phyloP scores from a whole-genome alignment of 495 filamentous ascomycete genomes.

The Mycothermus thermophilus region DNA sequence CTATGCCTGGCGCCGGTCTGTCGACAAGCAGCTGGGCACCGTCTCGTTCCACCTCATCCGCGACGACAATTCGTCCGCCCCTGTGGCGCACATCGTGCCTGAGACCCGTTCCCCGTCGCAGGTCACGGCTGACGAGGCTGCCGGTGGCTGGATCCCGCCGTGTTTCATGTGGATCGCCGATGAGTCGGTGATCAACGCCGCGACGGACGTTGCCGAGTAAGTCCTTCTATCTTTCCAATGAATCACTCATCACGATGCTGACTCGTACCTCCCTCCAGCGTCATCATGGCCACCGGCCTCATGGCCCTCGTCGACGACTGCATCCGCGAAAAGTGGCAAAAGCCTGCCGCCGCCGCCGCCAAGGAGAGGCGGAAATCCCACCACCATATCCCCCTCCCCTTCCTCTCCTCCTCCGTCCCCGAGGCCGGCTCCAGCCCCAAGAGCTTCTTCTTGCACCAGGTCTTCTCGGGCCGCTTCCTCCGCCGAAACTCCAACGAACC shows the following conservation, averaged over 20 bases:
- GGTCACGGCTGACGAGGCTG: slow-evolving; percentile 54
- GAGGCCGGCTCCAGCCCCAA: too few species aligned
- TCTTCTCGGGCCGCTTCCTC: too few species aligned
- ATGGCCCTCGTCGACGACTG: slow-evolving; percentile 86
- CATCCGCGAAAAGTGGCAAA: slow-evolving; percentile 68
- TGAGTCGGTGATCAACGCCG: slow-evolving; percentile 45
- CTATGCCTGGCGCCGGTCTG: slow-evolving; percentile 73
- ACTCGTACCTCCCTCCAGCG: slow-evolving; percentile 34
- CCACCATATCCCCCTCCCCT: slow-evolving; percentile 44
- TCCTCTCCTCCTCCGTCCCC: too few species aligned
- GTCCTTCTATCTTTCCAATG: slow-evolving; percentile 22
- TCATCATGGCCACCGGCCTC: slow-evolving; percentile 80
- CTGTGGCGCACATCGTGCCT: slow-evolving; percentile 77
- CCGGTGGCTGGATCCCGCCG: slow-evolving; percentile 85
- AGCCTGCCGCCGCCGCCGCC: too few species aligned
- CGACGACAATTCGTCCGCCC: slow-evolving; percentile 41
- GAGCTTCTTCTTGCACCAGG: too few species aligned
- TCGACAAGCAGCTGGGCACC: slow-evolving; percentile 43
- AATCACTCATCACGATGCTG: not conserved
- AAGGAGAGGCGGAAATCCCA: too few species aligned
- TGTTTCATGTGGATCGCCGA: slow-evolving; percentile 83
- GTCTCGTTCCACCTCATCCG: slow-evolving; percentile 69
- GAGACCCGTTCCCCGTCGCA: slow-evolving; percentile 56
- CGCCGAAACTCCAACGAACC: too few species aligned
- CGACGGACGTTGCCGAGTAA: slow-evolving; percentile 86